Evolutionary conservation across 305 asterid genomes (phyloP), one percentile per base, ranked within the genome.

Genomic region (Rubia balearica): DNA sequence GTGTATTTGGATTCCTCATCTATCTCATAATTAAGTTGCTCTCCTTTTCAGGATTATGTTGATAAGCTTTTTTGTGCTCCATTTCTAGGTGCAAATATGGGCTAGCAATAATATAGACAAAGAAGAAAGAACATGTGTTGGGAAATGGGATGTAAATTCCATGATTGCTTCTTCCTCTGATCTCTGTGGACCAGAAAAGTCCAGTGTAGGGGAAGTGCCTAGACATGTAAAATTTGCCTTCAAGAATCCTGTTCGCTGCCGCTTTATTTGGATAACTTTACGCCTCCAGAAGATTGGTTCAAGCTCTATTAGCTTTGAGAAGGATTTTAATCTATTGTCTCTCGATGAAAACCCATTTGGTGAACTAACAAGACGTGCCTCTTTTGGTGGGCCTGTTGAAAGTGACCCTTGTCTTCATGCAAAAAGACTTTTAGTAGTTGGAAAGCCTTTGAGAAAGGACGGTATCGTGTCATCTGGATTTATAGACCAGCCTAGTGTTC

Each of bases 381-480:
- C 99, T 71, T 80, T 88, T 77, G 96, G 96, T 68, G 96, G 93
- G 73, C 88, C 89, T 73, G 76, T 71, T 70, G 91, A 83, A 73
- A 87, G 80, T 70, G 96, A 91, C 72, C 96, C 95, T 61, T 88
- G 95, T 83, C 81, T 94, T 81, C 99, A 94, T 80, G 98, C 96
- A 57, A 94, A 88, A 84, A 87, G 84, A 82, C 55, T 94, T 77
- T 53, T 91, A 61, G 96, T 94, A 71, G 82, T 83, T 77, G 99
- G 97, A 62, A 89, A 72, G 63, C 59, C 84, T 69, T 87, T 83
- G 75, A 80, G 78, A 81, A 82, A 77, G 62, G 99, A 89, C 72
- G 56, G 74, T 61, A 95, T 79, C 70, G 72, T 80, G 70, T 75
- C 95, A 17, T 71, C 85, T 38, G 91, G 85, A 80, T 86, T 78